These are phyloP conservation scores for Oryza meridionalis DNA, from an alignment of 176 grass and related monocot genomes.

Conservation along the genomic window DNA sequence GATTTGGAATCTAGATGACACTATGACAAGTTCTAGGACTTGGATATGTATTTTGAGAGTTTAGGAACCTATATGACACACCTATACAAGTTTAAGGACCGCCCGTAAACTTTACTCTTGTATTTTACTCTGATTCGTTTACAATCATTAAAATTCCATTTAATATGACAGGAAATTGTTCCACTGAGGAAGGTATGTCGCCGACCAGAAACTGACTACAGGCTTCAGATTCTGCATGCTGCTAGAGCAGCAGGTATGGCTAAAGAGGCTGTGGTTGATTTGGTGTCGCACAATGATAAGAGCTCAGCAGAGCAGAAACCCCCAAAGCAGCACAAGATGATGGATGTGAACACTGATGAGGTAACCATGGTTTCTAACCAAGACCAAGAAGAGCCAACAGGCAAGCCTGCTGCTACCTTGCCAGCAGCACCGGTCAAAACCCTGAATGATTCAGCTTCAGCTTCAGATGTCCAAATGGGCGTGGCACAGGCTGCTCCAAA, in stretches of 20 bases:
- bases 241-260: conserved; percentile 52
- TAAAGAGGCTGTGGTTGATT: conserved; percentile 36
- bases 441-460: conserved; percentile 37
- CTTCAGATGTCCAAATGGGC: conserved; percentile 37
- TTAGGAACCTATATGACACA: too few relatives aligned
- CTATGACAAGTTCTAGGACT: too few relatives aligned
- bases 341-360: conserved; percentile 76
- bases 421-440: conserved; percentile 8
- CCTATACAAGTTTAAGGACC: too few relatives aligned
- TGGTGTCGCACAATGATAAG: conserved; percentile 21
- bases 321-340: conserved; percentile 63
- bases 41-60: too few relatives aligned
- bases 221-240: conserved; percentile 89
- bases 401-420: not conserved
- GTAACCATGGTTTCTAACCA: conserved; percentile 40
- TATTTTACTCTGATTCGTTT: not conserved
- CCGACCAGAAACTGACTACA: conserved; percentile 94
- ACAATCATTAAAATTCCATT: not conserved
- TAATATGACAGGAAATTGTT: conserved; percentile 77
- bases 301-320: conserved; percentile 42
- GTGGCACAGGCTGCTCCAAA: conserved; percentile 34
- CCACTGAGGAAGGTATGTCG: conserved; percentile 99
- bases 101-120: too few relatives aligned
- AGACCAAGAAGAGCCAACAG: conserved; percentile 34
- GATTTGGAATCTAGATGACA: too few relatives aligned